Evolutionary conservation across 306 rosid genomes (phyloP), one percentile per base, ranked within the genome.

Genomic region (Trifolium subterraneum): DNA sequence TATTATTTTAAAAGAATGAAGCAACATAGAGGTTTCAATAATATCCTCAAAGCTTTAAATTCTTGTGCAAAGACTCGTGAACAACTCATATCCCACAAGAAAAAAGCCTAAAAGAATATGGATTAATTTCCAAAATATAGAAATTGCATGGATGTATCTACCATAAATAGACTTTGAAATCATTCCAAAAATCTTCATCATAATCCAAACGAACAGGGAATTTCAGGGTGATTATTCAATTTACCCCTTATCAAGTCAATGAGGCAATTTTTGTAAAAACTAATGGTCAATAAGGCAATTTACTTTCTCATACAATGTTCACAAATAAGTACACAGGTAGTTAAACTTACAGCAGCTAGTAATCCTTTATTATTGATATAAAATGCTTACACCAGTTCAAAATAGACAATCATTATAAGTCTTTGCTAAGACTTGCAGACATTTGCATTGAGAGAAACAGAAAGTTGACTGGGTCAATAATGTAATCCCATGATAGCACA

Each of bases 281-380:
- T 27, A 29, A 29, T 64, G 73, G 66, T 64, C 65, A 82, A 71
- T 15, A 64, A 75, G 70, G 59, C 71, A 47, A 78, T 80, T 78
- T 77, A 77, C 70, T 59, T 81, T 72, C 16, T 68, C 52, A 60
- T 73, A 71, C 87, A 51, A 76, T 60, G 45, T 65, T 66, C 68
- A 68, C 59, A 77, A 19, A 45, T 55, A 27, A 76, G 76, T 58
- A 73, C 69, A 72, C 35, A 45, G 68, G 20, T 70, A 20, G 44
- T 54, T 15, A 52, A 82, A 78, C 62, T 42, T 47, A 82, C 63
- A 59, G 82, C 80, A 41, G 18, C 66, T 78, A 77, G 68, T 65
- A 44, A 84, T 56, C 64, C 73, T 76, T 87, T 89, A 85, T 84
- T 85, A 85, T 82, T 85, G 69, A 79, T 70, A 71, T 35, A 58